Evolutionary conservation across 495 filamentous ascomycete genomes (phyloP).

Genomic region (Aspergillus bertholletiae): DNA sequence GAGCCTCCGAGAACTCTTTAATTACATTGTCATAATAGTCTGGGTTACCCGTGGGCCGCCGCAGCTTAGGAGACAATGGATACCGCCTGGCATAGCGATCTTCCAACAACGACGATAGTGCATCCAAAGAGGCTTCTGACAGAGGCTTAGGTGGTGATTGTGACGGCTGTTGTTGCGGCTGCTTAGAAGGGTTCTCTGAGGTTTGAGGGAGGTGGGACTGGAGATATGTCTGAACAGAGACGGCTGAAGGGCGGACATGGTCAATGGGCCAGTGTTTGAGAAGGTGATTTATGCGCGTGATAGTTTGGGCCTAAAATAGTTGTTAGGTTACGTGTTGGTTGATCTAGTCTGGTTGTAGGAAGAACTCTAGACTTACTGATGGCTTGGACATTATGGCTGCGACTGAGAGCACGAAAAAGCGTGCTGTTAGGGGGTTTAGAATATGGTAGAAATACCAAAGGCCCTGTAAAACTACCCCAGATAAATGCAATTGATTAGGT

Average conservation of each 20-base stretch:
- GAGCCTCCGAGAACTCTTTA: constrained; percentile 69
- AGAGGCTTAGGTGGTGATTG: constrained; percentile 33
- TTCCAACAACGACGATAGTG: constrained; percentile 70
- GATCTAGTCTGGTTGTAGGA: not conserved
- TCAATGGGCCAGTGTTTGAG: constrained; percentile 78
- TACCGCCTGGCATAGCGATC: constrained; percentile 70
- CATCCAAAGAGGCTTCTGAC: constrained; percentile 61
- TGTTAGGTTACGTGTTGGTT: constrained; percentile 14
- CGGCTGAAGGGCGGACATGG: constrained; percentile 65
- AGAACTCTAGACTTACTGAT: constrained; percentile 17
- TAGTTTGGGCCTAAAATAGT: constrained; percentile 45
- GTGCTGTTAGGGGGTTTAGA: not conserved
- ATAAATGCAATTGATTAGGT: not conserved
- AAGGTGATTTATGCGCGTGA: constrained; percentile 52
- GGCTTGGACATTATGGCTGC: constrained; percentile 26
- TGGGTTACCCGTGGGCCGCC: constrained; percentile 70
- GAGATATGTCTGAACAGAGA: constrained; percentile 70
- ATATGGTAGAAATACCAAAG: not conserved
- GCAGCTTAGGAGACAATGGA: constrained; percentile 55
- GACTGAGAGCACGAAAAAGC: not conserved
- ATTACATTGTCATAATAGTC: constrained; percentile 71
- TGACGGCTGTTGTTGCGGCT: constrained; percentile 17
- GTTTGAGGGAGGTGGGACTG: constrained; percentile 52
- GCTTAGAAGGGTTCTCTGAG: constrained; percentile 12
- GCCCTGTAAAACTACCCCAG: too few species aligned